Percentiles rank a stretch among this genome's conserved stretches.
These are phyloP conservation scores for Sporobolomyces roseus DNA, from an alignment of 768 basidiomycete species.

Conservation along the genomic window DNA sequence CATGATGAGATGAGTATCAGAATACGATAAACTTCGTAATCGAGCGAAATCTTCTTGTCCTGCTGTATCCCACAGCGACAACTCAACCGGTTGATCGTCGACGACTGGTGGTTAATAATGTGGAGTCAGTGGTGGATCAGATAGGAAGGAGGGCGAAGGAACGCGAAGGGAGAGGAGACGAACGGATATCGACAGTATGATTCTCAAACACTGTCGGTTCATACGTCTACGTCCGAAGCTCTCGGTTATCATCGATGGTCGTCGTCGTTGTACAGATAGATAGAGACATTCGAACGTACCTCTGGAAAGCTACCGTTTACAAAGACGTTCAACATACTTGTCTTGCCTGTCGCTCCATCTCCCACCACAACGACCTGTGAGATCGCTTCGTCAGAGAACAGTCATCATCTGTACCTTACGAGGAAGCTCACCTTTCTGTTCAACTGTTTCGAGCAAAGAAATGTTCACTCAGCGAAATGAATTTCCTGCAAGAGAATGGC, in stretches of 20 bases:
- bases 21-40: slow-evolving; percentile 86
- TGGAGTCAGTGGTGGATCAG: background rate
- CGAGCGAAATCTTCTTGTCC: slow-evolving; percentile 98
- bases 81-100: slow-evolving; percentile 80
- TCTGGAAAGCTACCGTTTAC: slow-evolving; percentile 89
- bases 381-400: background rate
- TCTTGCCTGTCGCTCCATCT: slow-evolving; percentile 83
- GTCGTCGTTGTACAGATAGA: slow-evolving; percentile 1
- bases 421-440: slow-evolving; percentile 6
- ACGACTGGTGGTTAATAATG: background rate
- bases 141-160: background rate
- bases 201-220: slow-evolving; percentile 97
- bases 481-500: too few relatives aligned
- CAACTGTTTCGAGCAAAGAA: background rate
- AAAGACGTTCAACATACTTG: slow-evolving; percentile 62
- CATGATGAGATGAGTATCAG: slow-evolving; percentile 94
- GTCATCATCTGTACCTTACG: background rate
- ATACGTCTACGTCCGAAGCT: slow-evolving; percentile 13
- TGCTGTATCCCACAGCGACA: slow-evolving; percentile 96
- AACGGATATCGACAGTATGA: slow-evolving; percentile 60
- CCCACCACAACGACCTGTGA: slow-evolving; percentile 78
- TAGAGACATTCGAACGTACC: slow-evolving; percentile 54
- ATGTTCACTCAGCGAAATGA: background rate
- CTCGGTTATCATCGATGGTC: background rate
- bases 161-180: background rate